Conservation (phyloP, 306 rosid genomes). For the Heteromeles arbutifolia region DNA sequence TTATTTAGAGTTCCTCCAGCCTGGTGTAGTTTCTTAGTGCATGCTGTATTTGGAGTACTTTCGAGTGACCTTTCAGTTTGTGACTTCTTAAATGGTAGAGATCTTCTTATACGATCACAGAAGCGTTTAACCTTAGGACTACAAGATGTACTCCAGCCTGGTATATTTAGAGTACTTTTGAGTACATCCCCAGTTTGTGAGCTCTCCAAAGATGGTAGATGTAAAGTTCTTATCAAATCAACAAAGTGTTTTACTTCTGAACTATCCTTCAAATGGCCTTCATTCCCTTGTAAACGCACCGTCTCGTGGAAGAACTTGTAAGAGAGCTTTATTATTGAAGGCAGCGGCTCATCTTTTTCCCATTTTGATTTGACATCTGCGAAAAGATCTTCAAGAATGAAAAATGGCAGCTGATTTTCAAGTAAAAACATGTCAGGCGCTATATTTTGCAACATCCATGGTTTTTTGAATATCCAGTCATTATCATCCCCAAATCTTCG, state of each 20-base stretch:
- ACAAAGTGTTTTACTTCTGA: conserved; percentile 19
- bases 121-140: too few species aligned
- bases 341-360: background rate
- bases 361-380: background rate
- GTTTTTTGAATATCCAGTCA: conserved; percentile 22
- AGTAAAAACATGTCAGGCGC: conserved; percentile 19
- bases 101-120: too few species aligned
- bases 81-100: too few species aligned
- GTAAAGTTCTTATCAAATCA: conserved; percentile 24
- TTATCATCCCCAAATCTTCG: background rate
- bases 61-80: background rate
- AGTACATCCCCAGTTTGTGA: too few species aligned
- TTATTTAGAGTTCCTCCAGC: background rate
- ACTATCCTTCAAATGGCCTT: background rate
- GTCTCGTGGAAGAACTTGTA: conserved; percentile 8
- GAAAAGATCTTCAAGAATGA: conserved; percentile 10
- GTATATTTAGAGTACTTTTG: too few species aligned
- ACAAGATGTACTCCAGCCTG: too few species aligned
- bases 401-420: conserved; percentile 44
- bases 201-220: conserved; percentile 8
- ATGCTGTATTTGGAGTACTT: background rate
- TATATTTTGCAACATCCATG: conserved; percentile 22
- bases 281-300: background rate
- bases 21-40: too few species aligned
- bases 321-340: conserved; percentile 15